phyloP scores from a whole-genome alignment of 345 rosid species.

The Corchorus olitorius region DNA sequence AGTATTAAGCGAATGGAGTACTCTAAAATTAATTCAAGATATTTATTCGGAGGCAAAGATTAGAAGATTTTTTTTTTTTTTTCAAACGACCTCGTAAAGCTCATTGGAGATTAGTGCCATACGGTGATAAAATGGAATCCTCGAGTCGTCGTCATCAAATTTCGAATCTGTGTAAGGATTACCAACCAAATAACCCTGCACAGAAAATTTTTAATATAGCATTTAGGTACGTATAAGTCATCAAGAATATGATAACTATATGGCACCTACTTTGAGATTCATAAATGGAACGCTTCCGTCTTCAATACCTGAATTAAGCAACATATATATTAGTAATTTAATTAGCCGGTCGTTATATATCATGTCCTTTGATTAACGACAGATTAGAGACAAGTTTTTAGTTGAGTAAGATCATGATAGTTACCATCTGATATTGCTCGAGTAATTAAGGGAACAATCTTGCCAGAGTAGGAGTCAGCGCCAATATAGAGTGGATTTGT shows the following conservation, averaged over 20 bases:
- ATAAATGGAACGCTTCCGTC: slow-evolving; percentile 25
- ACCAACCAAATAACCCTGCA: slow-evolving; percentile 56
- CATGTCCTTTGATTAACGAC: too few relatives aligned
- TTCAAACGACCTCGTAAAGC: slow-evolving; percentile 48
- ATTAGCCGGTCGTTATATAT: background rate
- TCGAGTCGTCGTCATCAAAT: slow-evolving; percentile 32
- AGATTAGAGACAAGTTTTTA: too few relatives aligned
- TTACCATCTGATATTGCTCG: slow-evolving; percentile 21
- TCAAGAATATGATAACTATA: background rate
- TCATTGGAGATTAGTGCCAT: slow-evolving; percentile 59
- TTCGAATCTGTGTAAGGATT: slow-evolving; percentile 35
- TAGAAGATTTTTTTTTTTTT: background rate
- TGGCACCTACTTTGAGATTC: slow-evolving; percentile 40
- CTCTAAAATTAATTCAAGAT: background rate
- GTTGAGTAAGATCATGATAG: background rate
- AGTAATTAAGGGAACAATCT: slow-evolving; percentile 19
- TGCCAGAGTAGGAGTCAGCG: slow-evolving; percentile 29
- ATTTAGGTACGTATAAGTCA: too few relatives aligned
- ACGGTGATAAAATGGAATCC: slow-evolving; percentile 41
- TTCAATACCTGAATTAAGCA: slow-evolving; percentile 16
- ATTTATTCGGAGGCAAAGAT: background rate
- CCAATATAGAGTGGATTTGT: slow-evolving; percentile 14
- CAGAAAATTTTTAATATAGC: background rate
- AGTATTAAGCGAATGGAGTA: too few relatives aligned
- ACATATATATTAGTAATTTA: background rate